Evolutionary conservation across 129 eudicot species (phyloP).

Genomic region (Lonicera japonica): DNA sequence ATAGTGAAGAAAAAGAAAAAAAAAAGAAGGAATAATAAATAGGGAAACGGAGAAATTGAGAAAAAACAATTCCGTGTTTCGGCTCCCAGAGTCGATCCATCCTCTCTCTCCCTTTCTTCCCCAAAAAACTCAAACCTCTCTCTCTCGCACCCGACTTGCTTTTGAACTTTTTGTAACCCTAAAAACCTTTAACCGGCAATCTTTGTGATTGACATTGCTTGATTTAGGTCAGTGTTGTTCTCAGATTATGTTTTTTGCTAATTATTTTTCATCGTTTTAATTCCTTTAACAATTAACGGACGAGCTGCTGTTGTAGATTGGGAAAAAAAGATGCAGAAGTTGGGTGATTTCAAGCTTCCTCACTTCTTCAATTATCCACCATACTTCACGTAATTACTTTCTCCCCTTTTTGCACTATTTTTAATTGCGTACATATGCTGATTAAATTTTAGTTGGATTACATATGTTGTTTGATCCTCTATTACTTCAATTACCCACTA

Average conservation of each 20-base stretch:
- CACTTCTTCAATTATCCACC: conserved; percentile 86
- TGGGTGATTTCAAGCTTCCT: conserved; percentile 85
- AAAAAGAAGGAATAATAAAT: no score
- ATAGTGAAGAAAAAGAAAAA: no score
- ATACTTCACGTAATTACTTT: conserved; percentile 62
- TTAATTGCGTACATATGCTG: neutral
- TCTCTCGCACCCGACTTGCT: no score
- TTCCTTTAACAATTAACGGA: neutral
- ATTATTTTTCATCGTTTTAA: neutral
- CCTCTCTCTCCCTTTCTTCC: no score
- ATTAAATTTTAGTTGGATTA: neutral
- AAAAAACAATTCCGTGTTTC: no score
- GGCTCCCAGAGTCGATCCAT: no score
- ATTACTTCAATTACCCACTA: neutral
- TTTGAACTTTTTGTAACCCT: no score
- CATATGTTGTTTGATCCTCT: neutral
- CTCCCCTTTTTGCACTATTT: neutral
- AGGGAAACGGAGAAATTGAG: no score
- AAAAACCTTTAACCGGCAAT: no score
- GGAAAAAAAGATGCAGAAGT: conserved; percentile 59
- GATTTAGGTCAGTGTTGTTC: no score
- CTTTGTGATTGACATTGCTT: no score
- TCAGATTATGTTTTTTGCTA: neutral
- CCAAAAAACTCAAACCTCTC: no score
- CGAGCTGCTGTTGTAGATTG: conserved; percentile 5